Conservation (phyloP, 1,284 basidiomycete genomes). For the Marasmius tenuissimus region DNA sequence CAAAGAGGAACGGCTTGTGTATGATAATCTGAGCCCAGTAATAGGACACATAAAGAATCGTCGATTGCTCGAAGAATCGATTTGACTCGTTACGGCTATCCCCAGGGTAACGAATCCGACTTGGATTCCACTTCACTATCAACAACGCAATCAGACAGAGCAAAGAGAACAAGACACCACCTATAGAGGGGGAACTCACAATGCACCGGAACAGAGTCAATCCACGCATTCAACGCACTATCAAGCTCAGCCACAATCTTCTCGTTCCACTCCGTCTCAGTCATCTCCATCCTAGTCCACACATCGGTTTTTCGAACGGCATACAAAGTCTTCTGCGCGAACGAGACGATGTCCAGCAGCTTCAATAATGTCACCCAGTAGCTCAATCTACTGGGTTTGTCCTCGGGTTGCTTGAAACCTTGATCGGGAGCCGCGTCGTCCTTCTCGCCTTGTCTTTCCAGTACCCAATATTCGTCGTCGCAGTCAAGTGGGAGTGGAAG, state of each 20-base stretch:
- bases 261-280: slow-evolving; percentile 5
- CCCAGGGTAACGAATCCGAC: too few species aligned
- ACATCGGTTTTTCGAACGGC: neutral
- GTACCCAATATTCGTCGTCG: slow-evolving; percentile 16
- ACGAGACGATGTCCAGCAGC: slow-evolving; percentile 11
- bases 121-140: slow-evolving; percentile 45
- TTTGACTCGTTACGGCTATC: slow-evolving; percentile 29
- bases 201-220: slow-evolving; percentile 9
- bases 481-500: slow-evolving; percentile 10
- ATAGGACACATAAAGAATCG: slow-evolving; percentile 44
- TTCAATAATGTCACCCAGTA: slow-evolving; percentile 2
- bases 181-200: neutral
- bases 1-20: slow-evolving; percentile 43
- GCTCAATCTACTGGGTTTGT: slow-evolving; percentile 1
- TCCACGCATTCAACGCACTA: slow-evolving; percentile 9
- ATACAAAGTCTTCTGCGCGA: slow-evolving; percentile 1
- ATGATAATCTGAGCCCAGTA: slow-evolving; percentile 48
- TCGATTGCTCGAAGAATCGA: slow-evolving; percentile 46
- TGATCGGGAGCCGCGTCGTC: neutral
- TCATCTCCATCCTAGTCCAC: neutral
- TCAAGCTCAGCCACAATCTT: slow-evolving; percentile 7
- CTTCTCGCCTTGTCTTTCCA: neutral
- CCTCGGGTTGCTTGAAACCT: slow-evolving; percentile 14
- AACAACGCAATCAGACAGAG: too few species aligned
- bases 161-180: neutral